Percentiles rank a stretch among this genome's conserved stretches.
Conservation (phyloP, 106 monocot species). For the Agapanthus africanus region DNA sequence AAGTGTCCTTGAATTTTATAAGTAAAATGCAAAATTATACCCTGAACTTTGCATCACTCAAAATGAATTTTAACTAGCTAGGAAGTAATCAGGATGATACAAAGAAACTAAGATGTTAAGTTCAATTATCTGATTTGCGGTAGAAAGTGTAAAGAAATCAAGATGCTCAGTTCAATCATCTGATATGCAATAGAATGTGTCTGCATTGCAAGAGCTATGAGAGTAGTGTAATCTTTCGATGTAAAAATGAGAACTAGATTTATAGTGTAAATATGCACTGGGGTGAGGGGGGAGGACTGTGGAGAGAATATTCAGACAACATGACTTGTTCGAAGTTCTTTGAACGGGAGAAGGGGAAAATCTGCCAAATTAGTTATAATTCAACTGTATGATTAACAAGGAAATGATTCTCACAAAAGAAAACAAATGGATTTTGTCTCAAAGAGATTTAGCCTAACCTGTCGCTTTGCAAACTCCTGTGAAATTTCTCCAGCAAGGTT, state of each 20-base stretch:
- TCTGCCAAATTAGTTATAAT: neutral
- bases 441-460: conserved; percentile 36
- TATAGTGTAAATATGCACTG: too few species aligned
- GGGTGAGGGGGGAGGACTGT: too few species aligned
- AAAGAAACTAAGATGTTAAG: neutral
- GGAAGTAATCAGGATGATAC: too few species aligned
- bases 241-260: too few species aligned
- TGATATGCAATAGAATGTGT: too few species aligned
- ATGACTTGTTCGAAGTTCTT: too few species aligned
- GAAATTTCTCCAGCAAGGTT: conserved; percentile 98
- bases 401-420: neutral
- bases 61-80: neutral
- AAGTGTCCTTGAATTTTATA: neutral
- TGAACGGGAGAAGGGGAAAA: neutral
- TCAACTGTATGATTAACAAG: neutral
- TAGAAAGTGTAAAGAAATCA: too few species aligned
- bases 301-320: too few species aligned
- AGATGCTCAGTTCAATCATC: too few species aligned
- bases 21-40: neutral
- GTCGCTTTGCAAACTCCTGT: conserved; percentile 79
- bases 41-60: neutral
- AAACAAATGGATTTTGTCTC: neutral
- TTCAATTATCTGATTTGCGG: neutral
- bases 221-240: too few species aligned
- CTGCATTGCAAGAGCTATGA: too few species aligned